Conservation (phyloP, 1,139 yeast genomes). For the Yamadazyma blattariae region DNA sequence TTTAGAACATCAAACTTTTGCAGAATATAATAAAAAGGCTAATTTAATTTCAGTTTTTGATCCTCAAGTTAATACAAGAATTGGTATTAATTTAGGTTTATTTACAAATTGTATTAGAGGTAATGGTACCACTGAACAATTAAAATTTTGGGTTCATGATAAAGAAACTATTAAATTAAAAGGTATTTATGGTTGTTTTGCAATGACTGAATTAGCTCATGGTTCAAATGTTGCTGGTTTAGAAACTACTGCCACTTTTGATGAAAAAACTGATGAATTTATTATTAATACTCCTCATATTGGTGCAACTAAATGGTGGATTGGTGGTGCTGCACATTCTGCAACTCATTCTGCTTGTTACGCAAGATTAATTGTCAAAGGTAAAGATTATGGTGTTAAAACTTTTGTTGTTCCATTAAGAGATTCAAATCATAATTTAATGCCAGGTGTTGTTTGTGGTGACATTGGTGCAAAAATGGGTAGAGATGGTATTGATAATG, state of each 20-base stretch:
- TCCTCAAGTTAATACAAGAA: constrained; percentile 48
- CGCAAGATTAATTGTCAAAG: constrained; percentile 79
- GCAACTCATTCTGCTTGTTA: constrained; percentile 81
- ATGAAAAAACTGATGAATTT: constrained; percentile 62
- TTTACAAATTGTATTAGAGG: constrained; percentile 47
- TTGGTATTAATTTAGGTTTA: constrained; percentile 51
- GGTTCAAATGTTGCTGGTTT: constrained; percentile 92
- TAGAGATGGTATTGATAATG: constrained; percentile 84
- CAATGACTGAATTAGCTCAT: constrained; percentile 93
- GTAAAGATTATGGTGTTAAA: constrained; percentile 86
- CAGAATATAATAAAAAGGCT: constrained; percentile 36
- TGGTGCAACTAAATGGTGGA: constrained; percentile 98
- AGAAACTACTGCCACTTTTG: constrained; percentile 88
- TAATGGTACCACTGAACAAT: constrained; percentile 53
- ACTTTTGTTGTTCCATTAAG: constrained; percentile 88
- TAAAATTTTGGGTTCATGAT: constrained; percentile 69
- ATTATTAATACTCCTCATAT: constrained; percentile 81
- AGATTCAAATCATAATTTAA: constrained; percentile 64
- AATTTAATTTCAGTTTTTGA: constrained; percentile 45
- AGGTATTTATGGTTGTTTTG: constrained; percentile 84
- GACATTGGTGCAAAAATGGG: constrained; percentile 97
- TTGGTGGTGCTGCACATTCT: constrained; percentile 95
- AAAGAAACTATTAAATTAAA: constrained; percentile 66
- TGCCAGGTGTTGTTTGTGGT: constrained; percentile 81
- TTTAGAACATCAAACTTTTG: constrained; percentile 40